These are phyloP conservation scores for Botrytis hyacinthi DNA, from an alignment of 2,329 filamentous ascomycete genomes.

Conservation along the genomic window DNA sequence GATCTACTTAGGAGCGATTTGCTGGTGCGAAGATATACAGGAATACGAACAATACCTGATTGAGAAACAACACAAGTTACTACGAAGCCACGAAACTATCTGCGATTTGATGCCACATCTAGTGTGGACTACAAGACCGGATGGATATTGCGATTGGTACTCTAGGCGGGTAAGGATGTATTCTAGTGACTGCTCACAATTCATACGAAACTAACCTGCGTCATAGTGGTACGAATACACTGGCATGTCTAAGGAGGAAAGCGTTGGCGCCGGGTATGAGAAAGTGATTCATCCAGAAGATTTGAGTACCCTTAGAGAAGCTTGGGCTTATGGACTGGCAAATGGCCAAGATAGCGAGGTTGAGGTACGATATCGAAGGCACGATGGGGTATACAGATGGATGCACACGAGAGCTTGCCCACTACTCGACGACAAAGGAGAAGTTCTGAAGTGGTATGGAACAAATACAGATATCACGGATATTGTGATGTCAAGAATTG, in stretches of 20 bases:
- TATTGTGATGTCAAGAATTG: conserved; percentile 29
- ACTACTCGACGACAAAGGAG: conserved; percentile 21
- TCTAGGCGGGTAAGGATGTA: conserved; percentile 26
- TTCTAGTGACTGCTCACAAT: neutral
- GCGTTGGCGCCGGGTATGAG: conserved; percentile 22
- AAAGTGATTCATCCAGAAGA: conserved; percentile 28
- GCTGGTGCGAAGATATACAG: conserved; percentile 30
- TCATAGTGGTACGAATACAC: conserved; percentile 34
- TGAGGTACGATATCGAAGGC: conserved; percentile 30
- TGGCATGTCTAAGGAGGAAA: conserved; percentile 27
- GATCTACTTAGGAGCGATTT: conserved; percentile 31
- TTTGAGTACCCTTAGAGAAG: conserved; percentile 19
- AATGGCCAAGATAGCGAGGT: conserved; percentile 22
- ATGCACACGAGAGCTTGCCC: conserved; percentile 31
- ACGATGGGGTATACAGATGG: conserved; percentile 33
- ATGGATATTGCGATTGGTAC: conserved; percentile 30
- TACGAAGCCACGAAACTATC: conserved; percentile 31
- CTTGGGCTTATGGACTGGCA: conserved; percentile 21
- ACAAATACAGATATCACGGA: conserved; percentile 34
- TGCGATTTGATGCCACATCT: conserved; percentile 32
- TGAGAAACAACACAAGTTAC: conserved; percentile 21
- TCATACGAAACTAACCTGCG: neutral
- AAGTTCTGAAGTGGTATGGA: conserved; percentile 33
- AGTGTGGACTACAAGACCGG: conserved; percentile 28
- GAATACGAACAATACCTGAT: conserved; percentile 26